Evolutionary conservation across 768 basidiomycete genomes (phyloP), one percentile per base, ranked within the genome.

Genomic region (Tricholoma flavovirens): DNA sequence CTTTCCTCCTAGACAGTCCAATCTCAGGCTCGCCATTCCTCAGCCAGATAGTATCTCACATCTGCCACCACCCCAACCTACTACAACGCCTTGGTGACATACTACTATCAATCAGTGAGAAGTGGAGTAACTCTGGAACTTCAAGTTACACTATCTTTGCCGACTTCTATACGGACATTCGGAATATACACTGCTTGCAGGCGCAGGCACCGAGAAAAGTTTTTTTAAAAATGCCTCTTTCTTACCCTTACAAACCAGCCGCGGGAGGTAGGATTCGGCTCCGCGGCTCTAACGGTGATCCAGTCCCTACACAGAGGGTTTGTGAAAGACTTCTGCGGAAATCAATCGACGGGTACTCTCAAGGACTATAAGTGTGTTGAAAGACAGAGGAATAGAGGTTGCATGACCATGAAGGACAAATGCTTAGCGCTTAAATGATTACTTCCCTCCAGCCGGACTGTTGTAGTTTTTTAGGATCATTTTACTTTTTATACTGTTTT

Each of bases 281-380:
- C 5, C 40, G 49, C 17, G n/a, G n/a, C n/a, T n/a, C 50, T 63
- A 17, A 33, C 51, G 8, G 55, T 36, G 9, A 49, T 63, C n/a
- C 59, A 61, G 51, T 38, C 63, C 30, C 56, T 60, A n/a, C 54
- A 59, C 17, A n/a, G 11, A 15, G 57, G 56, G 8, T 61, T 56
- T 26, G 62, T 60, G 5, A 40, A 9, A 21, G 57, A 60, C 22
- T 22, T 65, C 6, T 11, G 51, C 29, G 45, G 52, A 22, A 56
- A 56, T 46, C 62, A n/a, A 63, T 59, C 49, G 26, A 49, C 8
- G 3, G 5, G 36, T 43, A 7, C 40, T 62, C 29, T 46, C 49
- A 5, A 10, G 1, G 9, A 55, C 55, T 49, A 15, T 58, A 11
- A 22, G 32, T 5, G 49, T 56, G 43, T 53, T 64, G 8, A 43